Conservation (phyloP, 441 rosid genomes). For the Eugenia klotzschiana region DNA sequence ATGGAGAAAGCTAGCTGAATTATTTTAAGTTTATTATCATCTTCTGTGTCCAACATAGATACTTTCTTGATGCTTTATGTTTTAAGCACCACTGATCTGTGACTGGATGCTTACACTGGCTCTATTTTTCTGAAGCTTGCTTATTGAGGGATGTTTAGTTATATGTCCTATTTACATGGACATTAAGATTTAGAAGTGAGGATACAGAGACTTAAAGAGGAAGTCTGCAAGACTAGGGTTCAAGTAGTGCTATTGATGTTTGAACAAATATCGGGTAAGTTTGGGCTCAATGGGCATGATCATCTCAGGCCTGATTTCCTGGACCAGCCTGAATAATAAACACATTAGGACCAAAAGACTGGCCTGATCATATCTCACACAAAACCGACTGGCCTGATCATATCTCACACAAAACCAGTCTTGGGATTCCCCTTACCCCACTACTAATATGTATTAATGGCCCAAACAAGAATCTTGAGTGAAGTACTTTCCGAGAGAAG, state of each 20-base stretch:
- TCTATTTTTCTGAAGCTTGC: background rate
- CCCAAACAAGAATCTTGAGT: background rate
- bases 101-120: background rate
- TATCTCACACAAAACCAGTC: background rate
- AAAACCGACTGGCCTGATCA: background rate
- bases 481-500: background rate
- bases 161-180: background rate
- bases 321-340: background rate
- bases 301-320: background rate
- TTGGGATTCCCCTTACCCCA: background rate
- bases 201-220: background rate
- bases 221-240: background rate
- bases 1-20: background rate
- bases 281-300: background rate
- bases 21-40: background rate
- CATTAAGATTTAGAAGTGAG: background rate
- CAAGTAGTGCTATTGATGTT: background rate
- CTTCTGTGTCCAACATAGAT: background rate
- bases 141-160: background rate
- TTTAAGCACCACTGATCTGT: background rate
- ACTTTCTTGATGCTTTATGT: background rate
- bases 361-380: background rate
- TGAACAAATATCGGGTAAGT: background rate
- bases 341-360: background rate
- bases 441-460: background rate